Conservation (phyloP, 2,329 filamentous ascomycete genomes). For the Madurella mycetomatis region DNA sequence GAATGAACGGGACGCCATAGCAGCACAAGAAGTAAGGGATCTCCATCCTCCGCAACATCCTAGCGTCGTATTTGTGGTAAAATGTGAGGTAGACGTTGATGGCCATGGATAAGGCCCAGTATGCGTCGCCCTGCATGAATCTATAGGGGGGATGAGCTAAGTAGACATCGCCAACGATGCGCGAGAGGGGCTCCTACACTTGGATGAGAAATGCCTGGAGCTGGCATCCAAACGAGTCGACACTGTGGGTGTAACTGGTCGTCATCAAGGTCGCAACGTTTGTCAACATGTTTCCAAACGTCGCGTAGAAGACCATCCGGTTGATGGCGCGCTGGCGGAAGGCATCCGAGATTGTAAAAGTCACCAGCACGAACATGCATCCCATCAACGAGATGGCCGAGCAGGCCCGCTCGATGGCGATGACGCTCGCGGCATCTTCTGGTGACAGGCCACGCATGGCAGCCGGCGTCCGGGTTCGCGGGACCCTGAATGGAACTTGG, state of each 20-base stretch:
- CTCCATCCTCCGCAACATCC: conserved; percentile 64
- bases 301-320: conserved; percentile 76
- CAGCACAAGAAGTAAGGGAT: conserved; percentile 64
- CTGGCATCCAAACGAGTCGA: conserved; percentile 56
- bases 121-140: conserved; percentile 72
- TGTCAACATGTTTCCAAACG: conserved; percentile 73
- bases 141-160: conserved; percentile 37
- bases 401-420: conserved; percentile 60
- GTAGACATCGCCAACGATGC: not conserved
- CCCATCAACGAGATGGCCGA: conserved; percentile 68
- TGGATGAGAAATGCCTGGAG: conserved; percentile 77
- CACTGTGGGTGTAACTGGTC: conserved; percentile 49
- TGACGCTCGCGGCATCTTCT: conserved; percentile 42
- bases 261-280: conserved; percentile 75
- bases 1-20: conserved; percentile 71
- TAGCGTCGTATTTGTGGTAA: conserved; percentile 66
- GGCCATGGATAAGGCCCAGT: conserved; percentile 78
- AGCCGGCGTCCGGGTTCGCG: conserved; percentile 18
- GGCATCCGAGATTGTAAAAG: conserved; percentile 59
- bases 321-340: conserved; percentile 79
- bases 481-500: conserved; percentile 7
- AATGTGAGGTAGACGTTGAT: conserved; percentile 80
- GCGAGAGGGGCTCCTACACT: conserved; percentile 52
- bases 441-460: conserved; percentile 35
- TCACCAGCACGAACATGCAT: conserved; percentile 66